Conservation (phyloP, 306 rosid genomes). For the Astragalus glycyphyllos region DNA sequence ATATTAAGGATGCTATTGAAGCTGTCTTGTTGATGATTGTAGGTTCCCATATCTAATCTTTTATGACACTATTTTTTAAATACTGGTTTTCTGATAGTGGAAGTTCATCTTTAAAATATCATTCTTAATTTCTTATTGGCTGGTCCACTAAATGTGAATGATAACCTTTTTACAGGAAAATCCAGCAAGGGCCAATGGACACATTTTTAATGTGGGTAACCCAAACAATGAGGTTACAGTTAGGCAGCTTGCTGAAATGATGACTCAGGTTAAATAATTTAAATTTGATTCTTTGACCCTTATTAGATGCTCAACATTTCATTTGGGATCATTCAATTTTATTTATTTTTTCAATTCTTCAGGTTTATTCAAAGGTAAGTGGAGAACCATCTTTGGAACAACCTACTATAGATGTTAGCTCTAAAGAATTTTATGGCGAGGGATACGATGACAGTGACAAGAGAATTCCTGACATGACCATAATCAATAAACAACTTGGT, state of each 20-base stretch:
- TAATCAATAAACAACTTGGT: conserved; percentile 90
- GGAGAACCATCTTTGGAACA: conserved; percentile 64
- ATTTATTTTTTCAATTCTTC: conserved; percentile 19
- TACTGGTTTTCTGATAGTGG: neutral
- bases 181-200: conserved; percentile 86
- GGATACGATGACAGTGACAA: conserved; percentile 95
- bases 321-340: conserved; percentile 6
- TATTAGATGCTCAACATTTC: neutral
- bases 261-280: conserved; percentile 67
- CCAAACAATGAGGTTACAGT: conserved; percentile 97
- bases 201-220: conserved; percentile 91
- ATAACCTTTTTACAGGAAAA: conserved; percentile 67
- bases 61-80: neutral
- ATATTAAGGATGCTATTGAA: conserved; percentile 91
- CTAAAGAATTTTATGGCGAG: conserved; percentile 88
- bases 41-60: conserved; percentile 31
- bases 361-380: conserved; percentile 89
- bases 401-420: conserved; percentile 81
- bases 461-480: conserved; percentile 97
- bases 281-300: conserved; percentile 5
- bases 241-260: conserved; percentile 95
- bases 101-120: conserved; percentile 6
- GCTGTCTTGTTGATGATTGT: conserved; percentile 94
- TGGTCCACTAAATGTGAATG: neutral
- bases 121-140: conserved; percentile 37